These are phyloP conservation scores for Penstemon davidsonii DNA, from an alignment of 257 asterid genomes.

Conservation along the genomic window DNA sequence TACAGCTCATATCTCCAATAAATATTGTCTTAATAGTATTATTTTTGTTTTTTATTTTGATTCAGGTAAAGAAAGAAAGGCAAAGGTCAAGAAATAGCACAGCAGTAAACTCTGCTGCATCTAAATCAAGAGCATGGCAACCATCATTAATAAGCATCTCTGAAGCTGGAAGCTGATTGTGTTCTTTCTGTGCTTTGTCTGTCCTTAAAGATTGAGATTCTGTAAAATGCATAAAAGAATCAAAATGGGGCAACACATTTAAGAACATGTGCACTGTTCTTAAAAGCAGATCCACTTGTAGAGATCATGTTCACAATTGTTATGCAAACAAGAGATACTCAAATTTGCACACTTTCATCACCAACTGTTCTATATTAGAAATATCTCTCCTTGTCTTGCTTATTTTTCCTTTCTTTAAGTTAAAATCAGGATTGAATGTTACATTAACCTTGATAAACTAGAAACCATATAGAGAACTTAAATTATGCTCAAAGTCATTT, in stretches of 20 bases:
- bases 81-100: slow-evolving; percentile 48
- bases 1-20: slow-evolving; percentile 34
- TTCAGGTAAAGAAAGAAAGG: slow-evolving; percentile 67
- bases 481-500: no score
- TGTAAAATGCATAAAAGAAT: slow-evolving; percentile 16
- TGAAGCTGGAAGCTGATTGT: slow-evolving; percentile 62
- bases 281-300: slow-evolving; percentile 24
- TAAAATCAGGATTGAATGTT: not conserved
- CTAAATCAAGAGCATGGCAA: slow-evolving; percentile 73
- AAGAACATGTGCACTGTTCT: slow-evolving; percentile 33
- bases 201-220: slow-evolving; percentile 26
- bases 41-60: slow-evolving; percentile 1
- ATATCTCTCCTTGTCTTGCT: not conserved
- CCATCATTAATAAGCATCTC: slow-evolving; percentile 83
- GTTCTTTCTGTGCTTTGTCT: not conserved
- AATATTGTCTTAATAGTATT: not conserved
- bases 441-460: not conserved
- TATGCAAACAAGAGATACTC: slow-evolving; percentile 26
- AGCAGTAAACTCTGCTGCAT: slow-evolving; percentile 40
- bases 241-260: slow-evolving; percentile 8
- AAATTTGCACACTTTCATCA: slow-evolving; percentile 17
- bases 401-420: not conserved
- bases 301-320: slow-evolving; percentile 28
- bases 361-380: not conserved
- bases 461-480: not conserved